Evolutionary conservation across 352 stramenopile species (phyloP).

Genomic region (Peronospora tabacina): DNA sequence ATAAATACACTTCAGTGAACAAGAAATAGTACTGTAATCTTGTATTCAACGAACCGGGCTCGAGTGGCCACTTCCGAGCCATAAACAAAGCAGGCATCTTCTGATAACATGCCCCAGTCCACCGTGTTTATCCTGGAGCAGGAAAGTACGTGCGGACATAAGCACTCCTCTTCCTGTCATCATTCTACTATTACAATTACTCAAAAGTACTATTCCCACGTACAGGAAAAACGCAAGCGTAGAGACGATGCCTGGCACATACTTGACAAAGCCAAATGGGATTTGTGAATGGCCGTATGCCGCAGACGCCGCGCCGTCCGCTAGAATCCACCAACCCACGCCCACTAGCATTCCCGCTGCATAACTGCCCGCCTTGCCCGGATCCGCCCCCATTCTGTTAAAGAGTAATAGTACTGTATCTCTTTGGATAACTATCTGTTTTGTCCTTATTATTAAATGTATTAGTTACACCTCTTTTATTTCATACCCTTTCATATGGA

Average conservation of each 20-base stretch:
- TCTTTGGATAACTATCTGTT: too few relatives aligned
- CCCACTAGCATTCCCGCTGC: slow-evolving; percentile 39
- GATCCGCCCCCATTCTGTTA: slow-evolving; percentile 23
- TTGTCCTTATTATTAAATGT: too few relatives aligned
- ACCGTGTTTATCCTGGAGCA: slow-evolving; percentile 44
- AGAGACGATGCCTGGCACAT: slow-evolving; percentile 45
- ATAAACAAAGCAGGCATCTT: slow-evolving; percentile 39
- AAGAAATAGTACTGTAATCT: background rate
- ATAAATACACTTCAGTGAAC: slow-evolving; percentile 2
- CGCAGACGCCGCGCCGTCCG: slow-evolving; percentile 42
- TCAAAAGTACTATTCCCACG: slow-evolving; percentile 5
- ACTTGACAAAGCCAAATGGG: slow-evolving; percentile 54
- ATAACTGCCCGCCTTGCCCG: slow-evolving; percentile 42
- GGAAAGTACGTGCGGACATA: background rate
- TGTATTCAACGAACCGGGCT: slow-evolving; percentile 26
- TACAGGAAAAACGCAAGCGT: slow-evolving; percentile 56
- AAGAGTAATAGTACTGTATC: background rate
- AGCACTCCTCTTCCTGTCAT: background rate
- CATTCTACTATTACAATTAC: background rate
- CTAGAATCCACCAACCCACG: slow-evolving; percentile 54
- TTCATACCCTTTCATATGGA: too few relatives aligned
- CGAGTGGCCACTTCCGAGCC: slow-evolving; percentile 36
- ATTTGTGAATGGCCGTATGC: slow-evolving; percentile 41
- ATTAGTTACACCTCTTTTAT: too few relatives aligned
- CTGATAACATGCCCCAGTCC: slow-evolving; percentile 55